Evolutionary conservation across 1,284 basidiomycete species (phyloP).

Genomic region (Trametes polyzona): DNA sequence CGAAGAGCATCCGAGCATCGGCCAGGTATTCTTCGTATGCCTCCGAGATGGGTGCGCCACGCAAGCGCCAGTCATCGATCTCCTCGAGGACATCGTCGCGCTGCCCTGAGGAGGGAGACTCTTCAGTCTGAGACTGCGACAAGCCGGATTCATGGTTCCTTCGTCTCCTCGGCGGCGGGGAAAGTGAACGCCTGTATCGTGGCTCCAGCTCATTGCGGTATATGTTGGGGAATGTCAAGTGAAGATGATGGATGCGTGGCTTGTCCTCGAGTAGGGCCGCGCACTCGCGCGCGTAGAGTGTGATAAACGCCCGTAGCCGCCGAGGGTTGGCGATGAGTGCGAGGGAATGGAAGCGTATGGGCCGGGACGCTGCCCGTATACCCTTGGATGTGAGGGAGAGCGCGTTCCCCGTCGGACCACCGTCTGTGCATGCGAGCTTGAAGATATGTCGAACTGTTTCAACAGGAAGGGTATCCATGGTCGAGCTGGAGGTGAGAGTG

Average conservation of each 20-base stretch:
- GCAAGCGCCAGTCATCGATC: too few relatives aligned
- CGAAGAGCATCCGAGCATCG: not conserved
- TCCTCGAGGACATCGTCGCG: too few relatives aligned
- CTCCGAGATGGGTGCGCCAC: too few relatives aligned
- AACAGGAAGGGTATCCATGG: not conserved
- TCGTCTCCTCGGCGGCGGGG: not conserved
- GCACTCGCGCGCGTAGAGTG: not conserved
- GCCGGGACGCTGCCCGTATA: not conserved
- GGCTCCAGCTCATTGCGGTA: not conserved
- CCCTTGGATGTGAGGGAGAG: not conserved
- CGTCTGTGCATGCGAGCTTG: constrained; percentile 1
- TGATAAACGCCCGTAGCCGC: not conserved
- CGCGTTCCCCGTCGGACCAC: not conserved
- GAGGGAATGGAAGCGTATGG: not conserved
- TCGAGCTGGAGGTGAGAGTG: not conserved
- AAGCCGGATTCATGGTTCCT: too few relatives aligned
- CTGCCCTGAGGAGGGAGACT: too few relatives aligned
- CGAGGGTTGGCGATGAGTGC: not conserved
- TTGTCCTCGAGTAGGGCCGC: not conserved
- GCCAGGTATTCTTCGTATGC: not conserved
- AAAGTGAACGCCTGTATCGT: not conserved
- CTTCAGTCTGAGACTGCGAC: too few relatives aligned
- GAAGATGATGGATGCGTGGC: not conserved
- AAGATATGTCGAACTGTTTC: not conserved
- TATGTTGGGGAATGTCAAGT: not conserved